Base-by-base conservation (phyloP, 2,329 filamentous ascomycete genomes). In the Pseudofabraea citricarpa region DNA sequence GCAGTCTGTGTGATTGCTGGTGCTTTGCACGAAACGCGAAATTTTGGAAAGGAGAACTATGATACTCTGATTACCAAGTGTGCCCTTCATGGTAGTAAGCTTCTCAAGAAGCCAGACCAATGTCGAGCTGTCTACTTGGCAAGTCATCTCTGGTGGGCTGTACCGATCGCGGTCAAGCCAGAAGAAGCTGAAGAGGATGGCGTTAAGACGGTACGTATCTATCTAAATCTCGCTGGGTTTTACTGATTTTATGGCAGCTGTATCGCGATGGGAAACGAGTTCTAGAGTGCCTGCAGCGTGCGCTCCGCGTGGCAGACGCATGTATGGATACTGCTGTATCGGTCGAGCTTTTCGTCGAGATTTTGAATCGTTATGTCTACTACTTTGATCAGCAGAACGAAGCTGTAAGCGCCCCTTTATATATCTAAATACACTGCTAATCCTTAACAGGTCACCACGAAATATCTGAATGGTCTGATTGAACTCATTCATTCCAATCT, bases 311-410 rank as follows among this genome's bases (percentile, higher is more conserved):
- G 21, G 94, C 93, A 2, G 93, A 98, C 66, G 94, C 93, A 6
- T 98, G 93, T 70, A 98, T 98, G 93, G 94, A 98, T 66, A 93
- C 90, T 6, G 89, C 90, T 6, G 90, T 96, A 4, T 96, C 90
- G 3, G 93, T 98, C 36, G 94, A 98, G 68, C 77, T 98, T 38
- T 98, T 98, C 67, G 91, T 98, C 45, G 93, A 98, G 69, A 98
- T 98, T 51, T 72, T 98, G 44, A 96, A 98, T 65, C 83, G 93
- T 65, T 98, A 98, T 63, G 90, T 97, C 41, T 98, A 98, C 67
- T 98, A 97, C 71, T 98, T 96, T 70, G 93, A 98, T 66, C 91
- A 98, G 65, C 89, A 95, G 63, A 98, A 98, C 66, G 93, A 98
- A 69, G 90, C 90, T 53, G 93, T 79, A 65, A 67, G 75, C 65